Evolutionary conservation across 108 stramenopile genomes (phyloP).

Genomic region (Nitzschia sp.): DNA sequence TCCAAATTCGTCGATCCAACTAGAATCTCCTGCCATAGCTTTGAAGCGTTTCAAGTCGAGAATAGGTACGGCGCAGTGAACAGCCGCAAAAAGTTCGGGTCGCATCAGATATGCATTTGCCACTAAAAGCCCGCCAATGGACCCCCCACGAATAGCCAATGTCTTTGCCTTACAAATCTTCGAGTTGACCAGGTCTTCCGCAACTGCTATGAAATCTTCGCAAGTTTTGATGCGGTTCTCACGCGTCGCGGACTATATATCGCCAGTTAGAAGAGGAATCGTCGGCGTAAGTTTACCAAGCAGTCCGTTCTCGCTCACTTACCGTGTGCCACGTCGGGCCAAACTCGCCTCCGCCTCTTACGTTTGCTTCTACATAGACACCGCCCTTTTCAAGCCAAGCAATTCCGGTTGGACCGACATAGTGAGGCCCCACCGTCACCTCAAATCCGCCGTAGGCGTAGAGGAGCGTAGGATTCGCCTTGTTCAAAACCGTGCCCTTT

Average conservation of each 20-base stretch:
- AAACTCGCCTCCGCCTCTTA: constrained; percentile 95
- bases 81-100: constrained; percentile 92
- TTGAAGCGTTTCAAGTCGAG: constrained; percentile 82
- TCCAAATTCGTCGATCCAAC: constrained; percentile 95
- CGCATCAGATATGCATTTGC: constrained; percentile 78
- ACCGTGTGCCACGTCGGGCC: constrained; percentile 86
- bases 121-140: constrained; percentile 90
- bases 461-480: constrained; percentile 62
- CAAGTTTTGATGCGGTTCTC: constrained; percentile 87
- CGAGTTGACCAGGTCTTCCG: constrained; percentile 63
- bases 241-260: constrained; percentile 85
- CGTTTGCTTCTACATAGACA: constrained; percentile 94
- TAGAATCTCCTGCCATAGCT: constrained; percentile 63
- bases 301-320: neutral
- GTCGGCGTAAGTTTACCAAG: neutral
- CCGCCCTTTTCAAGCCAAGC: constrained; percentile 93
- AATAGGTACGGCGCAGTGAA: constrained; percentile 88
- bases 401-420: constrained; percentile 72
- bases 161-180: constrained; percentile 73
- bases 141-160: constrained; percentile 90
- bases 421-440: constrained; percentile 90
- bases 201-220: constrained; percentile 93
- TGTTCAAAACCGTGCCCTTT: constrained; percentile 54
- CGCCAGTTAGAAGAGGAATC: constrained; percentile 44
- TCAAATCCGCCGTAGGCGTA: constrained; percentile 97